phyloP scores from a whole-genome alignment of 768 basidiomycete genomes.

The Melanogaster broomeanus region DNA sequence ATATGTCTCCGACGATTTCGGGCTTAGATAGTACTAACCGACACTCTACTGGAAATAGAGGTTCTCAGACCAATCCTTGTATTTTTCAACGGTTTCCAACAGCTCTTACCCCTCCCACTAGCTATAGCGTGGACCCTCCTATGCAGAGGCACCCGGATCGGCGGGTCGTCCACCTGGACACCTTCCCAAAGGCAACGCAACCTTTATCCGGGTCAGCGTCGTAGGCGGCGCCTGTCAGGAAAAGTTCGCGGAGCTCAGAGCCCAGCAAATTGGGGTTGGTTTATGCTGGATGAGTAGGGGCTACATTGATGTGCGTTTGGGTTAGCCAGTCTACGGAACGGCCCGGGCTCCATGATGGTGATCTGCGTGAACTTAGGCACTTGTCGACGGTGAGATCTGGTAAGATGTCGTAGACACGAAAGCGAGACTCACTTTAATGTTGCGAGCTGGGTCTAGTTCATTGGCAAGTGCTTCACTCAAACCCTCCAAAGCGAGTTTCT shows the following conservation, averaged over 20 bases:
- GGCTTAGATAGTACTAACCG: too few species aligned
- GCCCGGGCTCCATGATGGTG: conserved; percentile 10
- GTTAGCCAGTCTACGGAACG: conserved; percentile 11
- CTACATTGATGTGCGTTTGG: background rate
- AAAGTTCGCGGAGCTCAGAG: conserved; percentile 5
- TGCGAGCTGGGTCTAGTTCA: conserved; percentile 30
- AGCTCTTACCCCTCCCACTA: conserved; percentile 13
- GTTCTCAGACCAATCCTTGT: conserved; percentile 20
- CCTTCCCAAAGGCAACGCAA: conserved; percentile 11
- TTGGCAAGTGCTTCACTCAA: conserved; percentile 23
- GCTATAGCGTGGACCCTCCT: background rate
- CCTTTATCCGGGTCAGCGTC: conserved; percentile 19
- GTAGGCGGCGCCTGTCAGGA: background rate
- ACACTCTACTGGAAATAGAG: too few species aligned
- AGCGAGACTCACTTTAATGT: conserved; percentile 24
- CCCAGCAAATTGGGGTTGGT: conserved; percentile 4
- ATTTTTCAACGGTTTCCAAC: conserved; percentile 6
- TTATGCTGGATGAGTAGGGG: conserved; percentile 16
- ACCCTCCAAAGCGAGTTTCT: conserved; percentile 22
- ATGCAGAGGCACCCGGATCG: conserved; percentile 18
- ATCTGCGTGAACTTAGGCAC: background rate
- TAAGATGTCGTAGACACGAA: background rate
- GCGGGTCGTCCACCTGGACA: conserved; percentile 13
- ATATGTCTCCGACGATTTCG: too few species aligned
- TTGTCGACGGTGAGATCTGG: too few species aligned